Evolutionary conservation across 73 alveolate species (phyloP).

Genomic region (Paramecium primaurelia): DNA sequence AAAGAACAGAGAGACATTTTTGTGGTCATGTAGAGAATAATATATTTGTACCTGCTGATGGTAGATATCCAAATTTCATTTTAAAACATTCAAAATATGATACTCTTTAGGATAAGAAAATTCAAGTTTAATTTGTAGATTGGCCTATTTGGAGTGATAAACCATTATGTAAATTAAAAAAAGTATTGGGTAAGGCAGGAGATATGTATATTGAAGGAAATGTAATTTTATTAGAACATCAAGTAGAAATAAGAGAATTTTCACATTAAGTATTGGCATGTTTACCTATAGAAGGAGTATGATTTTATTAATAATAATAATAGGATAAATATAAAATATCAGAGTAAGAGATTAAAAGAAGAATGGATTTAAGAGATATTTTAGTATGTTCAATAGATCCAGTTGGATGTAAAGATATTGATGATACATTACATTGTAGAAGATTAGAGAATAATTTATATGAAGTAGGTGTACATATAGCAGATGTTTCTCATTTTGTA

Average conservation of each 20-base stretch:
- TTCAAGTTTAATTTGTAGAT: slow-evolving; percentile 34
- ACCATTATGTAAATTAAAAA: slow-evolving; percentile 87
- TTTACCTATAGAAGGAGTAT: slow-evolving; percentile 85
- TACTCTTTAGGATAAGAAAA: slow-evolving; percentile 40
- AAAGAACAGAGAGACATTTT: slow-evolving; percentile 72
- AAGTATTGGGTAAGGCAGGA: slow-evolving; percentile 87
- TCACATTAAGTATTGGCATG: slow-evolving; percentile 87
- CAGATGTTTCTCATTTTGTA: slow-evolving; percentile 98
- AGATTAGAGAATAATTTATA: slow-evolving; percentile 85
- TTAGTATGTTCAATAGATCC: slow-evolving; percentile 96
- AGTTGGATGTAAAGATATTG: slow-evolving; percentile 98
- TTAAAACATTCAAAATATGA: slow-evolving; percentile 15
- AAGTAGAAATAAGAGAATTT: slow-evolving; percentile 93
- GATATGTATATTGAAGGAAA: slow-evolving; percentile 87
- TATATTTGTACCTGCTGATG: slow-evolving; percentile 66
- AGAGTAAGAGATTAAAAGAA: slow-evolving; percentile 79
- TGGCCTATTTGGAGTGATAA: slow-evolving; percentile 49
- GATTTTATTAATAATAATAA: neutral
- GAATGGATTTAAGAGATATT: slow-evolving; percentile 91
- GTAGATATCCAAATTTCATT: slow-evolving; percentile 65
- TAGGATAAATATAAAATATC: slow-evolving; percentile 83
- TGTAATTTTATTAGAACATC: slow-evolving; percentile 92
- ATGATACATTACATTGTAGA: slow-evolving; percentile 97
- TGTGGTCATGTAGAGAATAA: slow-evolving; percentile 76
- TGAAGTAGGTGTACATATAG: slow-evolving; percentile 99